Evolutionary conservation across 75 land plant species (phyloP).

Genomic region (Picea glauca): DNA sequence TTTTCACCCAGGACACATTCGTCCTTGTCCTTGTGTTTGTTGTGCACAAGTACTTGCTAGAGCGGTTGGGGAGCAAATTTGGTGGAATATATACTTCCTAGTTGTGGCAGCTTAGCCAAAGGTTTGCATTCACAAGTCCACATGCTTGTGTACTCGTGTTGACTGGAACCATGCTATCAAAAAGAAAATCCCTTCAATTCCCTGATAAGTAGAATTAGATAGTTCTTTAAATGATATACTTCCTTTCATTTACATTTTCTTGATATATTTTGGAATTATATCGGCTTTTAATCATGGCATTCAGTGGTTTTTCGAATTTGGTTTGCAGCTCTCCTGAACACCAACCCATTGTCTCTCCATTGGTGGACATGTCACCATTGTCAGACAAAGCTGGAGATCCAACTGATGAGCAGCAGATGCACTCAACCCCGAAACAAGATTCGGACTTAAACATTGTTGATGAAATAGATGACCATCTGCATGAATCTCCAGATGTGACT

Average conservation of each 20-base stretch:
- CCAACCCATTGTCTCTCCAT: not conserved
- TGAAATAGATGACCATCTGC: constrained; percentile 28
- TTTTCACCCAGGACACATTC: not conserved
- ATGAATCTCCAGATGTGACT: constrained; percentile 24
- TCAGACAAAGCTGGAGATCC: constrained; percentile 10
- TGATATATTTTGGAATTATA: not conserved
- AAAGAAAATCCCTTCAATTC: not conserved
- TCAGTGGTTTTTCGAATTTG: not conserved
- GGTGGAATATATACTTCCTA: too few species aligned
- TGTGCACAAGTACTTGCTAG: not conserved
- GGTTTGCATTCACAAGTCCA: too few species aligned
- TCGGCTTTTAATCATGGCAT: not conserved
- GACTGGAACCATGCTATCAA: constrained; percentile 13
- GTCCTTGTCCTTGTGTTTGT: not conserved
- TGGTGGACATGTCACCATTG: not conserved
- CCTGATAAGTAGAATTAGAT: constrained; percentile 9
- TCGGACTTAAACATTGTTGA: constrained; percentile 29
- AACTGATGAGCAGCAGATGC: constrained; percentile 23
- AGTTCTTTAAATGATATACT: not conserved
- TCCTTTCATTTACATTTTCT: not conserved
- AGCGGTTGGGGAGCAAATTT: too few species aligned
- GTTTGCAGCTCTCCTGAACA: constrained; percentile 6
- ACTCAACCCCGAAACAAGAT: constrained; percentile 16
- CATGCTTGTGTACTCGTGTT: constrained; percentile 13
- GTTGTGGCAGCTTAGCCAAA: not conserved